These are phyloP conservation scores for Alternaria sp. DNA, from an alignment of 2,329 filamentous ascomycete genomes.

Conservation along the genomic window DNA sequence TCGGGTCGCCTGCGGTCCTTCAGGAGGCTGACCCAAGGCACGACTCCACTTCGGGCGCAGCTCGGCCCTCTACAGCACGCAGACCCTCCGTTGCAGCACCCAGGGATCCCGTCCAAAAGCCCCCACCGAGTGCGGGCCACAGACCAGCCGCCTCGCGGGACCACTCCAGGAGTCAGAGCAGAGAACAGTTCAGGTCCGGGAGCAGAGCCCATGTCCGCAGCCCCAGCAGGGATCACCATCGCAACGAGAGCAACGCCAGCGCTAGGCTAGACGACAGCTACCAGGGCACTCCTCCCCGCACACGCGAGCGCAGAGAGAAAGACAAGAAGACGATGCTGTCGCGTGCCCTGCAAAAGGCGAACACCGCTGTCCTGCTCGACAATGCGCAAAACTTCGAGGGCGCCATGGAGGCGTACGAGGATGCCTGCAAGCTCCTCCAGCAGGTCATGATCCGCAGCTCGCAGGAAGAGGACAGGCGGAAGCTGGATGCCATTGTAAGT, in stretches of 20 bases:
- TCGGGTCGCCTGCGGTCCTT: constrained; percentile 45
- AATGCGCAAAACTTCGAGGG: constrained; percentile 95
- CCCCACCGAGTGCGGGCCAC: constrained; percentile 29
- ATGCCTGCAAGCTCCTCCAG: constrained; percentile 86
- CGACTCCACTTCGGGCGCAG: constrained; percentile 24
- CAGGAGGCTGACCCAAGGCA: constrained; percentile 42
- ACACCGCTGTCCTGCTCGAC: constrained; percentile 92
- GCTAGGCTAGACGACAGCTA: constrained; percentile 40
- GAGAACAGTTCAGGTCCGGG: constrained; percentile 22
- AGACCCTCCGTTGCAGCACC: constrained; percentile 22
- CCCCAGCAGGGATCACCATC: constrained; percentile 25
- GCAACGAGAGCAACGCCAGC: constrained; percentile 43
- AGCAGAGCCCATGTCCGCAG: constrained; percentile 13
- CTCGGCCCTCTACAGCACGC: constrained; percentile 28
- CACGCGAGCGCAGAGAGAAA: constrained; percentile 54
- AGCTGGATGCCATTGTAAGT: constrained; percentile 91
- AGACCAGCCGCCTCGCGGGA: constrained; percentile 21
- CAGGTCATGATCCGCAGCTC: constrained; percentile 86
- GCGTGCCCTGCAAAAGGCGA: constrained; percentile 92
- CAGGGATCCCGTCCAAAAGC: constrained; percentile 29
- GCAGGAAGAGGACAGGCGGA: constrained; percentile 84
- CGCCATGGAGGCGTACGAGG: constrained; percentile 85
- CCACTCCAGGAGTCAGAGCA: constrained; percentile 29
- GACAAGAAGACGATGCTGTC: constrained; percentile 92
- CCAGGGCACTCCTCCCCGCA: constrained; percentile 45